Conservation (phyloP, 495 filamentous ascomycete species). For the Trichoderma orchidacearum region DNA sequence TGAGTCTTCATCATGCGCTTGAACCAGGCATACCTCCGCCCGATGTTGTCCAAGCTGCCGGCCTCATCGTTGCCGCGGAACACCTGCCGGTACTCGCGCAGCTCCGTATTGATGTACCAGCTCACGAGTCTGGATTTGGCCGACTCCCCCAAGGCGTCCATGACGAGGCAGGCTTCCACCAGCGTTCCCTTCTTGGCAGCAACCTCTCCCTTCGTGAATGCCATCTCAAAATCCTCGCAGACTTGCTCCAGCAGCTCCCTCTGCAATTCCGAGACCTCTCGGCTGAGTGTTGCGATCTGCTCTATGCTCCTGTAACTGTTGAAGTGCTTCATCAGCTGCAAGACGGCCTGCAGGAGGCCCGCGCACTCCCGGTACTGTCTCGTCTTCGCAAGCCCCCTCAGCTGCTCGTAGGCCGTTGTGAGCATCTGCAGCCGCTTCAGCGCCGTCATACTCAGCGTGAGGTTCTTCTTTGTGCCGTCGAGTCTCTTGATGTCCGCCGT, state of each 20-base stretch:
- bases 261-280: constrained; percentile 90
- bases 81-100: constrained; percentile 89
- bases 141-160: constrained; percentile 89
- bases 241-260: constrained; percentile 90
- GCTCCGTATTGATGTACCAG: constrained; percentile 97
- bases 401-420: constrained; percentile 94
- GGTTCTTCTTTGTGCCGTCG: constrained; percentile 90
- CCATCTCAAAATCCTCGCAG: constrained; percentile 94
- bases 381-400: constrained; percentile 67
- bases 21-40: constrained; percentile 91
- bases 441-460: constrained; percentile 95
- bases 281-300: constrained; percentile 87
- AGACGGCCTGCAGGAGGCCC: constrained; percentile 84
- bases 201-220: constrained; percentile 84
- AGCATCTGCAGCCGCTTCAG: constrained; percentile 97
- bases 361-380: constrained; percentile 95
- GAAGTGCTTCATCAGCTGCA: constrained; percentile 98
- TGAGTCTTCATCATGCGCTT: constrained; percentile 90
- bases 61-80: constrained; percentile 96
- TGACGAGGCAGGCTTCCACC: constrained; percentile 78
- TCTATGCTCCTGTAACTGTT: constrained; percentile 95
- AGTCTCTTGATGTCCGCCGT: constrained; percentile 98
- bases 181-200: constrained; percentile 53
- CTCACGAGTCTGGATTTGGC: constrained; percentile 71
- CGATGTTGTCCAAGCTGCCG: constrained; percentile 93